These are phyloP conservation scores for Ganoderma lingzhi DNA, from an alignment of 1,284 basidiomycete genomes.

Conservation along the genomic window DNA sequence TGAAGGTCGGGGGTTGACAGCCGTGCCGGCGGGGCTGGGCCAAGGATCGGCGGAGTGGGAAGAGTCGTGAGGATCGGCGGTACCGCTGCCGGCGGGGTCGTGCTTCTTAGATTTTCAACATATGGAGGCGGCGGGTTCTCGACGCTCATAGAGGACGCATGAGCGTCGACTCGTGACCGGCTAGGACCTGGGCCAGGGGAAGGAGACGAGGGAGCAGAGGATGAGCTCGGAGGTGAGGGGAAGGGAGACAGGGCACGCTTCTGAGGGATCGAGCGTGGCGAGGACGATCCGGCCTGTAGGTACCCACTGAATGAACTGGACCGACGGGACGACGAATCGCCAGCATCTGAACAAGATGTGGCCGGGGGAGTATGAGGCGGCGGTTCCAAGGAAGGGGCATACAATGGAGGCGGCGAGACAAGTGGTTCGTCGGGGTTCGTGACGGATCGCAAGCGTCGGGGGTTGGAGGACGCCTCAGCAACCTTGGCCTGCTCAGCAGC, in stretches of 20 bases:
- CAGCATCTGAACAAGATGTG: conserved; percentile 7
- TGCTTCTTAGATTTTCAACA: conserved; percentile 26
- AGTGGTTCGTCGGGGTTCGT: conserved; percentile 32
- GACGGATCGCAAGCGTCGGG: conserved; percentile 29
- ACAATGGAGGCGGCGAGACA: conserved; percentile 31
- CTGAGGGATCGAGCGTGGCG: conserved; percentile 27
- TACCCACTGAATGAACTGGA: conserved; percentile 27
- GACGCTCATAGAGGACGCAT: conserved; percentile 30
- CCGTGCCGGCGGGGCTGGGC: conserved; percentile 16
- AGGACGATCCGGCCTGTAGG: conserved; percentile 24
- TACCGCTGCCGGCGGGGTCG: conserved; percentile 18
- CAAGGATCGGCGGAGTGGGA: conserved; percentile 13
- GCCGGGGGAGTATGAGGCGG: conserved; percentile 15
- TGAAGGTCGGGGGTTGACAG: conserved; percentile 10
- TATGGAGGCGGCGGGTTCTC: conserved; percentile 35
- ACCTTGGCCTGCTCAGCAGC: conserved; percentile 28
- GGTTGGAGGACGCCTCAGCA: conserved; percentile 25
- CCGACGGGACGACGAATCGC: conserved; percentile 25
- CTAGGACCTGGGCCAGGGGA: conserved; percentile 28
- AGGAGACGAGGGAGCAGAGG: conserved; percentile 29
- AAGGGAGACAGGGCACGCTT: conserved; percentile 34
- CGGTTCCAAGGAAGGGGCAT: conserved; percentile 23
- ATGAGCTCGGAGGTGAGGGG: conserved; percentile 32
- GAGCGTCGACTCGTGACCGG: conserved; percentile 29
- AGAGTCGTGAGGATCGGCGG: conserved; percentile 6